Base-by-base conservation (phyloP, 2,329 filamentous ascomycete species). In the Pseudonectria buxi region DNA sequence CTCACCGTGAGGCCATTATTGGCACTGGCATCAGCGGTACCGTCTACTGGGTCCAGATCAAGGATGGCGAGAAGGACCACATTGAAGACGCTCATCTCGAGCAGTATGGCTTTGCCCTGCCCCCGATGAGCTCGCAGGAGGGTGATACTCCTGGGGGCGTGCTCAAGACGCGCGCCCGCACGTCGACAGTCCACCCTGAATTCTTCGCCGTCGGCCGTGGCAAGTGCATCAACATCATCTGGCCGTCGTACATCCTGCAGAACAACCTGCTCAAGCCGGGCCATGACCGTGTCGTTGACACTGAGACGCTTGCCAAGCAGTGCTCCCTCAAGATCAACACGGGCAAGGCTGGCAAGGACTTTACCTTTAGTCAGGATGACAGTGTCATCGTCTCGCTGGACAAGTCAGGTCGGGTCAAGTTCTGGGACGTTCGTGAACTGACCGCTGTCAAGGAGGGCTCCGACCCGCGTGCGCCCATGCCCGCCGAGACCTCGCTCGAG, bases 341-440 rank as follows among this genome's bases (percentile, higher is more conserved):
- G 43, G 92, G 90, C 50, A 98, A 98, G 69, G 90, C 92, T 47
- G 92, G 89, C 45, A 98, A 98, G 63, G 92, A 98, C 60, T 98
- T 98, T 59, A 84, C 82, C 30, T 98, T 98, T 65, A 95, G 90
- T 61, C 89, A 94, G 59, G 92, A 98, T 59, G 92, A 98, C 60
- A 86, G 83, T 2, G 81, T 90, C 27, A 87, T 98, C 49, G 89
- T 94, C 30, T 95, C 90, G 32, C 77, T 98, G 34, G 94, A 98
- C 62, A 98, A 98, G 68, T 90, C 88, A 40, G 94, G 92, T 31
- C 82, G 87, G 43, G 82, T 96, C 65, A 92, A 94, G 63, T 95
- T 98, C 70, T 98, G 92, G 94, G 92, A 98, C 59, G 86, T 96
- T 47, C 85, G 85, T 40, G 78, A 85, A 41, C 72, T 95, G 37